These are phyloP conservation scores for Panicum virgatum DNA, from an alignment of 202 grass and related monocot species.

Conservation along the genomic window DNA sequence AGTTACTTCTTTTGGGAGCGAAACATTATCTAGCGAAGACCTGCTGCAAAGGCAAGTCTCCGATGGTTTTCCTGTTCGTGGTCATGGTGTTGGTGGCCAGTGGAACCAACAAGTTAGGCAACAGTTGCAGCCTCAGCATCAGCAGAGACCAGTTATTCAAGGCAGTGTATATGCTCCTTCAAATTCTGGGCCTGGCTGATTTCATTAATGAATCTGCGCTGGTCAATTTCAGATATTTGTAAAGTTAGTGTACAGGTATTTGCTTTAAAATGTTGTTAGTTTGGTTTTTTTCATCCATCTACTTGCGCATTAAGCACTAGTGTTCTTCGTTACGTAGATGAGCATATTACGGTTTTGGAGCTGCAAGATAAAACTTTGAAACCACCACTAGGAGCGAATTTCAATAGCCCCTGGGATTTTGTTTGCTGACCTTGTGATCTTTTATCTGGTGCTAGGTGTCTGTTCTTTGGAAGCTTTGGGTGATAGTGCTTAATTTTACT, in stretches of 20 bases:
- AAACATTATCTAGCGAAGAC: conserved; percentile 46
- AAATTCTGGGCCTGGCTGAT: conserved; percentile 64
- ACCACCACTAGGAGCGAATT: background rate
- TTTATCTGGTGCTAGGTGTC: conserved; percentile 34
- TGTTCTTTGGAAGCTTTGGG: conserved; percentile 39
- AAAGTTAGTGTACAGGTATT: conserved; percentile 70
- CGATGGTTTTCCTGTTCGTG: conserved; percentile 44
- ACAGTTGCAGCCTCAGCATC: conserved; percentile 48
- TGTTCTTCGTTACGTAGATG: background rate
- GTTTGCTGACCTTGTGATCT: conserved; percentile 28
- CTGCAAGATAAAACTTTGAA: background rate
- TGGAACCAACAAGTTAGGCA: conserved; percentile 61
- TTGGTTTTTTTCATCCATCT: background rate
- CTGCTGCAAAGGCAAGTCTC: conserved; percentile 45
- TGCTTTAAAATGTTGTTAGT: background rate
- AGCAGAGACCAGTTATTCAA: conserved; percentile 52
- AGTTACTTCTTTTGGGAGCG: conserved; percentile 36
- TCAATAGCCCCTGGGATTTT: background rate
- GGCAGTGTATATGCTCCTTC: conserved; percentile 59
- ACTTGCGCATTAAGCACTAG: background rate
- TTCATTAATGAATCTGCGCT: conserved; percentile 10
- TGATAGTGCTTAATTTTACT: conserved; percentile 35
- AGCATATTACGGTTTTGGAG: background rate
- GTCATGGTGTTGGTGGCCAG: conserved; percentile 38
- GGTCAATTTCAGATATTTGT: conserved; percentile 31